Percentiles rank a stretch among this genome's conserved stretches.
Evolutionary conservation across 2,329 filamentous ascomycete genomes (phyloP).

Genomic region (Diaporthe citrichinensis): DNA sequence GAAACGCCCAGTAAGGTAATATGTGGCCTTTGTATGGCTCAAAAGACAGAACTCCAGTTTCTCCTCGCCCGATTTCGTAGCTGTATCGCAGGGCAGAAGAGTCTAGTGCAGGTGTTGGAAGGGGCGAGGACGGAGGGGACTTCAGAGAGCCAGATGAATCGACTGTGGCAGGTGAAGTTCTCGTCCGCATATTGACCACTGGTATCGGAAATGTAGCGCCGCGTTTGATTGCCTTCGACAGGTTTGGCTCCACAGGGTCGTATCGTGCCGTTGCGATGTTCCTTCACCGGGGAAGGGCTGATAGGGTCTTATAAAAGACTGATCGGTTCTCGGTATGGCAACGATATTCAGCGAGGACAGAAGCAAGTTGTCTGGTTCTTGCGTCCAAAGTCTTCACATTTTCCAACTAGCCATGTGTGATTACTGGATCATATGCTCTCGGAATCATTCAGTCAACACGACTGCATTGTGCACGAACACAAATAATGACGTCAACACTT

Average conservation of each 20-base stretch:
- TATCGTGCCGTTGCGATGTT: neutral
- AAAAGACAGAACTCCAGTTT: slow-evolving; percentile 72
- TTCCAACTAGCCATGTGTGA: too few relatives aligned
- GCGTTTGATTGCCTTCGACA: too few relatives aligned
- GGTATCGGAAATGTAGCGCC: too few relatives aligned
- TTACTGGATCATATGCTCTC: neutral
- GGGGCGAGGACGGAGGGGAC: slow-evolving; percentile 28
- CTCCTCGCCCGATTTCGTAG: slow-evolving; percentile 72
- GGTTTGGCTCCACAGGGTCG: neutral
- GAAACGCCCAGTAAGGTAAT: slow-evolving; percentile 73
- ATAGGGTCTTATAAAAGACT: neutral
- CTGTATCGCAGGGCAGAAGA: slow-evolving; percentile 32
- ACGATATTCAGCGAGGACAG: neutral
- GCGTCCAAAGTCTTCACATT: neutral
- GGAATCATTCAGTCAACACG: neutral
- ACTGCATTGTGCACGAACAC: neutral
- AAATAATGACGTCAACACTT: slow-evolving; percentile 33
- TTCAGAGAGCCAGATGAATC: neutral
- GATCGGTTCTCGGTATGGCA: too few relatives aligned
- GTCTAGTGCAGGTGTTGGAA: slow-evolving; percentile 33
- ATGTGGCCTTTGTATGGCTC: slow-evolving; percentile 75
- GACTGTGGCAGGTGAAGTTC: neutral
- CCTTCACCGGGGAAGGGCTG: neutral
- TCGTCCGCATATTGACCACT: neutral
- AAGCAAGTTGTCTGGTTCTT: neutral